Base-by-base conservation (phyloP, 139 green algal species). In the Picochlorum sp. region DNA sequence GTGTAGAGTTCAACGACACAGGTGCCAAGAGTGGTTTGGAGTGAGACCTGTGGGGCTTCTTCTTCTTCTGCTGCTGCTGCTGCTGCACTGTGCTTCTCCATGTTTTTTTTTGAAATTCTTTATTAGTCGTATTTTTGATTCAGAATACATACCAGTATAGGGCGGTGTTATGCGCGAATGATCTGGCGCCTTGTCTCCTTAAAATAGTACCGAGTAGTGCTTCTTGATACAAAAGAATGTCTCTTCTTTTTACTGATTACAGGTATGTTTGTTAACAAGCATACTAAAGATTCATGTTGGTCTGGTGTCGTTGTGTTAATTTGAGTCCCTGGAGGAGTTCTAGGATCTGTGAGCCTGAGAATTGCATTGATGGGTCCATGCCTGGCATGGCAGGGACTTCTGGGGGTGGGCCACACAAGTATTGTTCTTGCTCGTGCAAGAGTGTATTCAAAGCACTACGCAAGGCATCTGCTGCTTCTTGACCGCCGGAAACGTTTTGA, bases 1-100 rank as follows among this genome's bases (percentile, higher is more conserved):
- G 79, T 77, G 65, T 98, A 98, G 20, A 98, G 72, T 75, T 83
- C 77, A 6, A 94, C 70, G 16, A 66, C 67, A 20, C 91, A 68
- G 2, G 65, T 63, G 4, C 87, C 87, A 69, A 91, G 84, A 15
- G 64, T 76, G 11, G 86, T 94, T 57, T 90, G 61, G 2, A 94
- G 63, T 59, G 81, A 70, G 15, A 86, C 79, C 6, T 66, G 54
- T 10, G 70, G 77, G 10, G 75, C 60, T 28, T 34, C 60, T 47
- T 66, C 60, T 14, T 66, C 3, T 41, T n/a, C 1, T 2, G 16
- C 9, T 11, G 6, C 47, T 2, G 16, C 9, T 11, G 18, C 47
- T 0, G 16, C 9, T 11, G 18, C 47, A 18, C 47, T 52, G 6
- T 9, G 9, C 16, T 52, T 52, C 34, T 41, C 34, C 34, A 41